Conservation (phyloP, 2,329 filamentous ascomycete genomes). For the Cordyceps cateniannulata region DNA sequence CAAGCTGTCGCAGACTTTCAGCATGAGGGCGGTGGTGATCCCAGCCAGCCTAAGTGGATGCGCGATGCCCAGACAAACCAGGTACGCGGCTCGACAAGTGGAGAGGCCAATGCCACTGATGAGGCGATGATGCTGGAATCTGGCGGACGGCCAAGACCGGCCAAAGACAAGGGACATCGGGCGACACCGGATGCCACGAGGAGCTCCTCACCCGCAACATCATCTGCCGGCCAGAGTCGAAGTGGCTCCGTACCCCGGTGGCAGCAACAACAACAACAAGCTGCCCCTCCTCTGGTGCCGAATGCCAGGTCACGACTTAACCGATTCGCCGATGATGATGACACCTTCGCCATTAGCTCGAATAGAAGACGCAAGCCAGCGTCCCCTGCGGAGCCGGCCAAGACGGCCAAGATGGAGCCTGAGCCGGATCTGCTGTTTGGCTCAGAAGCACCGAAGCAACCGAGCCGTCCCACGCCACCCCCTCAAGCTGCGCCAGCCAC, state of each 20-base stretch:
- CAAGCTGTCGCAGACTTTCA: constrained; percentile 86
- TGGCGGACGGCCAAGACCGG: constrained; percentile 48
- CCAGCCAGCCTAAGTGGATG: constrained; percentile 93
- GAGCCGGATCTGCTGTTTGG: constrained; percentile 61
- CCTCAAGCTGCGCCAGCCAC: constrained; percentile 30
- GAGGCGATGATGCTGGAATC: constrained; percentile 76
- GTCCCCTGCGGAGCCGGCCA: constrained; percentile 38
- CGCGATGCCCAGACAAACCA: constrained; percentile 54
- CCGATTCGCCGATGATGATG: constrained; percentile 69
- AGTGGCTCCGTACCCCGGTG: constrained; percentile 48
- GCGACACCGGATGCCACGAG: constrained; percentile 31
- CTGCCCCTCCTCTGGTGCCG: constrained; percentile 29
- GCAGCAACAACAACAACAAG: constrained; percentile 47
- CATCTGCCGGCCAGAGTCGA: constrained; percentile 37
- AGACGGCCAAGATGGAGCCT: constrained; percentile 26
- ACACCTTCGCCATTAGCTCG: constrained; percentile 76
- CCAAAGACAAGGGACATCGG: constrained; percentile 16
- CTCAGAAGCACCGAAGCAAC: constrained; percentile 30
- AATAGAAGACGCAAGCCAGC: constrained; percentile 66
- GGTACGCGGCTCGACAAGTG: constrained; percentile 11
- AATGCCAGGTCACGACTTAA: constrained; percentile 52
- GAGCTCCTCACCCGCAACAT: constrained; percentile 44
- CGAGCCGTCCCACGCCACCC: constrained; percentile 22
- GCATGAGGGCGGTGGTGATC: constrained; percentile 55
- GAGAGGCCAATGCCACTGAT: constrained; percentile 46